Conservation (phyloP, 192 early-diverging fungal genomes). For the Funneliformis mosseae region DNA sequence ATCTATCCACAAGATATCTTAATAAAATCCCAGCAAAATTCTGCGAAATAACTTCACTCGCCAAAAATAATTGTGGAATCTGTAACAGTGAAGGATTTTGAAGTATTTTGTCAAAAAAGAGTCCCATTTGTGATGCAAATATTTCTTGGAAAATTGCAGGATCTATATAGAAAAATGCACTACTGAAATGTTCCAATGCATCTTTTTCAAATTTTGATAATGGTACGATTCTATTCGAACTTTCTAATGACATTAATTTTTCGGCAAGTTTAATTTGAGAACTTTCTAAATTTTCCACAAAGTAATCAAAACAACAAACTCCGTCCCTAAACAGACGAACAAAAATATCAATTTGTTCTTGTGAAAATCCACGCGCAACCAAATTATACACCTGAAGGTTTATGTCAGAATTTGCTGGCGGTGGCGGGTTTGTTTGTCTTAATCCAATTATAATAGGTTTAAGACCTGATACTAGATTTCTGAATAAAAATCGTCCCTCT, state of each 20-base stretch:
- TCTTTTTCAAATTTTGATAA: slow-evolving; percentile 89
- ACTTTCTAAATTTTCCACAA: slow-evolving; percentile 63
- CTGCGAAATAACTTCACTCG: slow-evolving; percentile 68
- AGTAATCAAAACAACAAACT: slow-evolving; percentile 83
- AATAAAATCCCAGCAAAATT: slow-evolving; percentile 80
- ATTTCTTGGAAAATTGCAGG: slow-evolving; percentile 94
- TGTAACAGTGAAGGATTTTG: slow-evolving; percentile 75
- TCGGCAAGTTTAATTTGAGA: slow-evolving; percentile 33
- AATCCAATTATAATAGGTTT: slow-evolving; percentile 81
- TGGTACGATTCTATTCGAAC: slow-evolving; percentile 52
- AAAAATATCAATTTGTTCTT: slow-evolving; percentile 76
- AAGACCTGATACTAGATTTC: slow-evolving; percentile 85
- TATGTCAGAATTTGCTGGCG: slow-evolving; percentile 39
- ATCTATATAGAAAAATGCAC: slow-evolving; percentile 80
- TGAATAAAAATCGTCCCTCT: slow-evolving; percentile 90
- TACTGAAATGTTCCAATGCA: slow-evolving; percentile 85
- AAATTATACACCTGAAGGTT: slow-evolving; percentile 43
- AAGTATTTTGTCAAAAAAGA: slow-evolving; percentile 82
- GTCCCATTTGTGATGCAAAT: slow-evolving; percentile 86
- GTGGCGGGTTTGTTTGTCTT: slow-evolving; percentile 67
- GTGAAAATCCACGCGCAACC: slow-evolving; percentile 66
- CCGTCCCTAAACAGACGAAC: slow-evolving; percentile 74
- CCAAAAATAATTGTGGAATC: slow-evolving; percentile 87
- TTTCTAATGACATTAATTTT: slow-evolving; percentile 32
- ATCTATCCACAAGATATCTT: slow-evolving; percentile 74